phyloP scores from a whole-genome alignment of 306 rosid genomes.

The Notholithocarpus densiflorus region DNA sequence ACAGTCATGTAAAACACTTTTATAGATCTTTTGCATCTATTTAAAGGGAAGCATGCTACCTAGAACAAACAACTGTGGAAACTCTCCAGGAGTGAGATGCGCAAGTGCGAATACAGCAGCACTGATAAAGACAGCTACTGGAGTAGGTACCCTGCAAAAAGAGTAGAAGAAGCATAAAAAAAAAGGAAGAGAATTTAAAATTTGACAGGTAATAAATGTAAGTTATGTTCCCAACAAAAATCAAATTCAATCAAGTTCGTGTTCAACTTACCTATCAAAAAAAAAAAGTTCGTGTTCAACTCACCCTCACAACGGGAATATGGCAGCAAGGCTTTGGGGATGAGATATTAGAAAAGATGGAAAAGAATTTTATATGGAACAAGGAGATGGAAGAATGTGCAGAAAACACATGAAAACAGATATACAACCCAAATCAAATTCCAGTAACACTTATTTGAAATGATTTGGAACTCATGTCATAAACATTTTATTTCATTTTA shows the following conservation, averaged over 20 bases:
- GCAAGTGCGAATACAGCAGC: constrained; percentile 91
- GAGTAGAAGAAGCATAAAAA: neutral
- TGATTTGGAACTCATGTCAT: neutral
- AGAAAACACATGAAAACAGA: neutral
- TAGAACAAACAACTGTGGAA: constrained; percentile 91
- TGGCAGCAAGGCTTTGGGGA: neutral
- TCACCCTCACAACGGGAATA: neutral
- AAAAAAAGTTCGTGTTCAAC: too few relatives aligned
- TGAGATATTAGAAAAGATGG: neutral
- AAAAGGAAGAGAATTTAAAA: neutral
- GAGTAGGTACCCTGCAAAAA: constrained; percentile 84
- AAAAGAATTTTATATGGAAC: neutral
- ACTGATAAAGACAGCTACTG: constrained; percentile 70
- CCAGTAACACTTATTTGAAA: neutral
- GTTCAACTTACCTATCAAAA: neutral
- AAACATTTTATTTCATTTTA: neutral
- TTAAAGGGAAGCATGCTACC: constrained; percentile 38
- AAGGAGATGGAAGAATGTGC: neutral
- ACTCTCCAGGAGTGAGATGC: constrained; percentile 96
- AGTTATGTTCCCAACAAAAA: neutral
- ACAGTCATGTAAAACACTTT: neutral
- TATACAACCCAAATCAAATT: neutral
- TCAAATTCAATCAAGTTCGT: neutral
- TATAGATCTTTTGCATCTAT: neutral
- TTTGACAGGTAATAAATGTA: neutral